Base-by-base conservation (phyloP, 1,284 basidiomycete species). In the Naganishia albida region DNA sequence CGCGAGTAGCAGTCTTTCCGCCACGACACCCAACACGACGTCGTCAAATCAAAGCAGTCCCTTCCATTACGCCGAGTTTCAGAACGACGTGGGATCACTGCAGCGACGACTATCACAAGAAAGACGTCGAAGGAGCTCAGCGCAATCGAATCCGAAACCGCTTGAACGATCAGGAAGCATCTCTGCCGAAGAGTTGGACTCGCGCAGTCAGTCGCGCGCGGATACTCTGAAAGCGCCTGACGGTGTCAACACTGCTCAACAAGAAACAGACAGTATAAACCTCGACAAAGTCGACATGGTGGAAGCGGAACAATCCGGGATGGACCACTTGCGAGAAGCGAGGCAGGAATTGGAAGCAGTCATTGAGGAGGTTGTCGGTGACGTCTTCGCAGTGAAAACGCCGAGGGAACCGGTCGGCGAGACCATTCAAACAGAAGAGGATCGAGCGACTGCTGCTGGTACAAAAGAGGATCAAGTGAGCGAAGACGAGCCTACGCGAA, bases 341-440 rank as follows among this genome's bases (percentile, higher is more conserved):
- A 51, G 63, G 28, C 48, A 65, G 25, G 49, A 51, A 30, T 57
- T 65, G 18, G 39, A 65, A 49, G 57, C 57, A 34, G 57, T 60
- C 15, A 16, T 60, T 13, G 57, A 60, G 23, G 57, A 60, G 40
- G 46, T 46, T 2, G 26, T 60, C 7, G 57, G 30, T 13, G 57
- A 48, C n/a, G 10, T 38, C 7, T 18, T 28, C n/a, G 28, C 10
- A 3, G 25, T 30, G 26, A 28, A 10, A n/a, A 26, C 26, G 26
- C 26, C n/a, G 16, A 4, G 8, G 8, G n/a, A 34, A 4, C 4
- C 10, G 49, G 2, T 6, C 16, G 26, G 28, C 15, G 26, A 51
- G 20, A 18, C n/a, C 7, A 20, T 6, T 2, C 10, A 20, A 25
- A 12, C 4, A 10, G 46, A 48, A 12, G 46, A 13, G 23, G 10